Base-by-base conservation (phyloP, 129 eudicot genomes). In the Chrysanthemum seticuspe region DNA sequence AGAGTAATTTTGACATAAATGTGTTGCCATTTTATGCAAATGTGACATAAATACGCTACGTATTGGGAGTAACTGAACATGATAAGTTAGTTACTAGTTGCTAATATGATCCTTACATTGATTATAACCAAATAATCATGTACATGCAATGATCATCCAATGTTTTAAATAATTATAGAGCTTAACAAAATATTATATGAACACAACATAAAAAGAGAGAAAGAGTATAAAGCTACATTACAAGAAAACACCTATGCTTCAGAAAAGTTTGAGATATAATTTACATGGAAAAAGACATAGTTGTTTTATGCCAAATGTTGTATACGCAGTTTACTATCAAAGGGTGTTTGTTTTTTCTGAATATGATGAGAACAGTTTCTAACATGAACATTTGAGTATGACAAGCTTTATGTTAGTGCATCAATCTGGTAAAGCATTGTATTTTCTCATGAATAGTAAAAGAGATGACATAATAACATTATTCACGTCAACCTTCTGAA, bases 201-300 rank as follows among this genome's bases (percentile, higher is more conserved):
- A 16, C 14, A 18, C 0, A 15, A 66, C 29, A 49, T 23, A 25
- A 9, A 51, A 51, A 15, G 4, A 12, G 48, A 49, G 6, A 23
- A 15, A 72, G 14, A 14, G 23, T 45, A 45, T 14, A 59, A 72
- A 13, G 31, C 29, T 53, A 9, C 61, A 2, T 60, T 49, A 45
- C 10, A 21, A 44, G 62, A 47, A 53, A 62, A 62, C 71, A 18
- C 36, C 2, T 15, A 2, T 19, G 15, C 14, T 50, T 3, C 21
- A 29, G 12, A 73, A 27, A 27, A 11, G 13, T 47, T 25, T 72
- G 47, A 25, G 13, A 47, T 25, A 45, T 13, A 16, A 62, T 27
- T 62, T 27, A 25, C 15, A 6, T 27, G 19, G 52, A n/a, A 29
- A 69, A 44, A 65, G 70, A 15, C 70, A 44, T 63, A 27, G 68